Conservation (phyloP, 1,139 yeast genomes). For the Pichia sp. region DNA sequence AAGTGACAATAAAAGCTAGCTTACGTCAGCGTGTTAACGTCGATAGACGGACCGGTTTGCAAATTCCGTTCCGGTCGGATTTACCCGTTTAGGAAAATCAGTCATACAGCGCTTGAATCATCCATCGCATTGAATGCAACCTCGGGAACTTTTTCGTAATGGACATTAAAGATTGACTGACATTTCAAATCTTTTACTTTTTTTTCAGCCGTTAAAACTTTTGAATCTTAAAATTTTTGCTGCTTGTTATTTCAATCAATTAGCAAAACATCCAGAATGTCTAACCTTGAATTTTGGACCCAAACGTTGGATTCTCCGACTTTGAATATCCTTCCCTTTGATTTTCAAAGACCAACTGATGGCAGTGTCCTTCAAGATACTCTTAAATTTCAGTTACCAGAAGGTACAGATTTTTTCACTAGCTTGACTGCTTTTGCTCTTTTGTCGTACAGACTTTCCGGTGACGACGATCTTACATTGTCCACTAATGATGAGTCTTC, state of each 20-base stretch:
- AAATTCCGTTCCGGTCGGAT: no score
- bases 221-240: no score
- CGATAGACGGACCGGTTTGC: no score
- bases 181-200: no score
- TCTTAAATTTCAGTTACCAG: conserved; percentile 33
- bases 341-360: conserved; percentile 72
- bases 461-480: conserved; percentile 88
- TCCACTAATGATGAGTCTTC: conserved; percentile 47
- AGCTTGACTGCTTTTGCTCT: conserved; percentile 67
- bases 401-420: conserved; percentile 33
- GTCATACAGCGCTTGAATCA: no score
- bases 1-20: no score
- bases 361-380: conserved; percentile 62
- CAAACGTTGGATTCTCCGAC: conserved; percentile 71
- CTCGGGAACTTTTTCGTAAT: no score
- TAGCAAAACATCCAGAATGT: conserved; percentile 1
- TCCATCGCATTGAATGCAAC: no score
- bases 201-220: no score
- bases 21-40: no score
- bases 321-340: conserved; percentile 80
- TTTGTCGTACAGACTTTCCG: conserved; percentile 72
- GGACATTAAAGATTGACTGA: no score
- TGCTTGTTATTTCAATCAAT: background rate
- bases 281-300: conserved; percentile 49
- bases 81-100: no score